These are phyloP conservation scores for Selaginella moellendorffii DNA, from an alignment of 75 land plant genomes.

Conservation along the genomic window DNA sequence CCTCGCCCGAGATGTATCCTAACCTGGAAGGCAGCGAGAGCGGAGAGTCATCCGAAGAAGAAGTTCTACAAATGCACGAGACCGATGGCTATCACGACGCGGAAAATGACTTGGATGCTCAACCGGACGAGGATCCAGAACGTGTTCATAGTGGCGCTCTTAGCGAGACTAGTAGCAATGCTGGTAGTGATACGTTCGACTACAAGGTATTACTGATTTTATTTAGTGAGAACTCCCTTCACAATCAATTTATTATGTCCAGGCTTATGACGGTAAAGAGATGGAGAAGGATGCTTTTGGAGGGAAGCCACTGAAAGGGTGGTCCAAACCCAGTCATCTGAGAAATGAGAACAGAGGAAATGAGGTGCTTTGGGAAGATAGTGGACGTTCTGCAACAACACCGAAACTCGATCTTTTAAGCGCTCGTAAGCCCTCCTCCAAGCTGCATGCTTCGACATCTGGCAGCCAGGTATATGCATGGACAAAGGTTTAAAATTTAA, in stretches of 20 bases:
- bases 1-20: conserved; percentile 57
- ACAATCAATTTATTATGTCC: neutral
- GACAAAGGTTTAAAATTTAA: neutral
- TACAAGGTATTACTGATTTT: conserved; percentile 49
- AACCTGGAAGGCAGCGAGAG: conserved; percentile 71
- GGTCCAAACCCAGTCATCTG: conserved; percentile 18
- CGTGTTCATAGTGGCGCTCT: conserved; percentile 54
- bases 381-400: neutral
- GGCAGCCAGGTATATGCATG: neutral
- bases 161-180: conserved; percentile 94
- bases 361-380: neutral
- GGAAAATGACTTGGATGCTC: conserved; percentile 38
- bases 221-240: neutral
- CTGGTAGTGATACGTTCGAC: conserved; percentile 82
- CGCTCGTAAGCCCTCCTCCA: neutral
- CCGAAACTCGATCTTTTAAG: no score
- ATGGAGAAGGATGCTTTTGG: conserved; percentile 45
- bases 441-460: neutral
- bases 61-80: conserved; percentile 32
- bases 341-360: conserved; percentile 9
- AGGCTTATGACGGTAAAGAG: conserved; percentile 73
- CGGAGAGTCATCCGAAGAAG: conserved; percentile 73
- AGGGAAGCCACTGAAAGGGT: conserved; percentile 19
- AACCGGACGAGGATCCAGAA: conserved; percentile 46
- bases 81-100: conserved; percentile 84